Evolutionary conservation across 306 rosid genomes (phyloP).

Genomic region (Fragaria ananassa): DNA sequence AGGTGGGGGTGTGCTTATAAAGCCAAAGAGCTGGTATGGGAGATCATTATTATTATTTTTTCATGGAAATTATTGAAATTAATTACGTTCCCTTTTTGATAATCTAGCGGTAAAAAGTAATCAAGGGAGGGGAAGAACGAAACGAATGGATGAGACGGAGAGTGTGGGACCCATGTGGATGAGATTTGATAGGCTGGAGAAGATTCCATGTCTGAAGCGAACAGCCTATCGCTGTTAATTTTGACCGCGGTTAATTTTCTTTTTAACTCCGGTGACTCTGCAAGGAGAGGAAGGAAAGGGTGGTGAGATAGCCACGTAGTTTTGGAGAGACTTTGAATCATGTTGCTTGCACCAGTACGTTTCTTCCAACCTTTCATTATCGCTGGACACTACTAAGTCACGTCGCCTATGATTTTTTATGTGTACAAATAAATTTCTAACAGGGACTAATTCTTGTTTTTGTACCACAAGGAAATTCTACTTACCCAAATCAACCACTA

Average conservation of each 20-base stretch:
- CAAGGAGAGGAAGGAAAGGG: background rate
- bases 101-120: background rate
- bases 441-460: background rate
- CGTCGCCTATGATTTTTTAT: background rate
- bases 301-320: slow-evolving; percentile 10
- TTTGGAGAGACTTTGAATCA: background rate
- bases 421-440: background rate
- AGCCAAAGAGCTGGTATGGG: slow-evolving; percentile 7
- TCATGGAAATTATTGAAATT: background rate
- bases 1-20: slow-evolving; percentile 38
- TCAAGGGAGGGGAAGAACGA: background rate
- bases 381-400: background rate
- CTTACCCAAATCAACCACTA: too few relatives aligned
- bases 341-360: background rate
- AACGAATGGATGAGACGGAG: background rate
- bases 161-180: slow-evolving; percentile 7
- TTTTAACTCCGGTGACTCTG: background rate
- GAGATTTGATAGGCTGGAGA: slow-evolving; percentile 1
- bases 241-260: background rate
- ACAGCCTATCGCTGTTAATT: background rate
- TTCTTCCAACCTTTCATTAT: background rate
- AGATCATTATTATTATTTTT: too few relatives aligned
- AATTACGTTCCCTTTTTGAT: background rate
- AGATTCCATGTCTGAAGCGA: background rate
- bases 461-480: background rate